Evolutionary conservation across 768 basidiomycete genomes (phyloP).

Genomic region (Chalciporus chontae): DNA sequence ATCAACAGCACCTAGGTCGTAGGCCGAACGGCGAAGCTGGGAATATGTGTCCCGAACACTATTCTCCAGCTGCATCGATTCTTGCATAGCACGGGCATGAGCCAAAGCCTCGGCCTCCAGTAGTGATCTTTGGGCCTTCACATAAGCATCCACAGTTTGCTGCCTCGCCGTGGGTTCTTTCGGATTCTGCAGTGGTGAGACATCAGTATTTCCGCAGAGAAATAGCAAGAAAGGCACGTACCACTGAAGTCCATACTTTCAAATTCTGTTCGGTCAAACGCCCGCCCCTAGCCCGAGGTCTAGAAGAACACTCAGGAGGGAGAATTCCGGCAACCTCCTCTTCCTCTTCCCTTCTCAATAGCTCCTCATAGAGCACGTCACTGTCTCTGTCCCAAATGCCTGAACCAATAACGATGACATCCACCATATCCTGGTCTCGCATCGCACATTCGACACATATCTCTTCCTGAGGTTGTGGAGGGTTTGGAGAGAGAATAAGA

Average conservation of each 20-base stretch:
- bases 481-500: conserved; percentile 56
- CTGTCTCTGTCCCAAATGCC: conserved; percentile 92
- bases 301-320: conserved; percentile 47
- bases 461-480: conserved; percentile 62
- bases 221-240: conserved; percentile 36
- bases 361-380: conserved; percentile 77
- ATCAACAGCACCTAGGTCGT: conserved; percentile 57
- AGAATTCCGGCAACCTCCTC: conserved; percentile 54
- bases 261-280: conserved; percentile 74
- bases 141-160: conserved; percentile 76
- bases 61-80: conserved; percentile 71
- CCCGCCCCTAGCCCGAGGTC: conserved; percentile 64
- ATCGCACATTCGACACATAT: conserved; percentile 96
- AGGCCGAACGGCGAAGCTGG: conserved; percentile 74
- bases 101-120: conserved; percentile 82
- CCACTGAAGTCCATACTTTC: conserved; percentile 75
- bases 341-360: conserved; percentile 67
- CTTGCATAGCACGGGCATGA: conserved; percentile 72
- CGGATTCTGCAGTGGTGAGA: conserved; percentile 61
- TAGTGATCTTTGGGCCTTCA: conserved; percentile 75
- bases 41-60: conserved; percentile 78
- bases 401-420: conserved; percentile 82
- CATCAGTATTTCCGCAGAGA: conserved; percentile 4
- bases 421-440: conserved; percentile 98
- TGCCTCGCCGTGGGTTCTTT: conserved; percentile 84